A percentile compares a stretch with the other conserved stretches of the same genome.
phyloP scores from a whole-genome alignment of 805 yeast species.

The Metschnikowia continentalis region DNA sequence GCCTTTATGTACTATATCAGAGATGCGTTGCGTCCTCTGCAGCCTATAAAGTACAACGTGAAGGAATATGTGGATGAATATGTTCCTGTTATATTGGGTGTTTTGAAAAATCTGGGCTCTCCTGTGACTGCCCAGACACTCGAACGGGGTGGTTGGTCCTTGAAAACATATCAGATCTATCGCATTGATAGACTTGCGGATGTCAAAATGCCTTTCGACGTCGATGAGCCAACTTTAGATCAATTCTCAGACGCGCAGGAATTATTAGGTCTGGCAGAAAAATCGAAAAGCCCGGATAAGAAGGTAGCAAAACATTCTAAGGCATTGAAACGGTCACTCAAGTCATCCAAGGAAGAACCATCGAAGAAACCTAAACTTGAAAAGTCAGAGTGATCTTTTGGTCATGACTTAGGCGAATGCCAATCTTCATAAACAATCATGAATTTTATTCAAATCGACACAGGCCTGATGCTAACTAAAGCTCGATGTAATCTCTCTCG shows the following conservation, averaged over 20 bases:
- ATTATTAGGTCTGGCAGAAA: background rate
- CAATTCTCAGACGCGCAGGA: constrained; percentile 3
- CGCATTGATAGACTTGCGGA: constrained; percentile 23
- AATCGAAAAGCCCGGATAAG: background rate
- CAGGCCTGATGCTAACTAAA: background rate
- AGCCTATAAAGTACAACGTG: constrained; percentile 37
- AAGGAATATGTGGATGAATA: constrained; percentile 40
- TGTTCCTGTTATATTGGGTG: constrained; percentile 16
- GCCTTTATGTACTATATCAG: constrained; percentile 35
- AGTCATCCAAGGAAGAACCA: no score
- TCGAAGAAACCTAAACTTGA: background rate
- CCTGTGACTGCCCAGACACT: constrained; percentile 10
- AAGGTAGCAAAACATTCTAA: background rate
- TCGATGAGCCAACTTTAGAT: constrained; percentile 10
- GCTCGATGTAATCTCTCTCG: constrained; percentile 31
- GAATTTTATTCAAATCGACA: background rate
- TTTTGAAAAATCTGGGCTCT: background rate
- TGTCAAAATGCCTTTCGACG: constrained; percentile 20
- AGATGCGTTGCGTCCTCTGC: constrained; percentile 19
- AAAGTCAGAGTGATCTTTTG: background rate
- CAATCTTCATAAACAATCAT: background rate
- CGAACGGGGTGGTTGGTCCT: constrained; percentile 38
- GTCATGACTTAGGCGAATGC: background rate
- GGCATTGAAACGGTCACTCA: background rate
- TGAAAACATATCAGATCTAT: constrained; percentile 28